Evolutionary conservation across 345 rosid species (phyloP).

Genomic region (Brassica nigra): DNA sequence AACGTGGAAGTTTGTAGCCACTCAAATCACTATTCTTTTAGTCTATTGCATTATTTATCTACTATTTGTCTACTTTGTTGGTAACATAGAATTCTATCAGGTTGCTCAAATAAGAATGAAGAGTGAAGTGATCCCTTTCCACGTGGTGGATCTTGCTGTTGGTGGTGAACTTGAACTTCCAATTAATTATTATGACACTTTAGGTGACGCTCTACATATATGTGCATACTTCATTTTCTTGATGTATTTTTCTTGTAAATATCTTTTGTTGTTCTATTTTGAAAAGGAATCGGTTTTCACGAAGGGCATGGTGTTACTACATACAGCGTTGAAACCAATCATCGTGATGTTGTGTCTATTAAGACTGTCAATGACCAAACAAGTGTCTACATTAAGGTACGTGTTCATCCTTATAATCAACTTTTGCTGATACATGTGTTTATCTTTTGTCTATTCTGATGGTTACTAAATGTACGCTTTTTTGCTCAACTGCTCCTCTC

Average conservation of each 20-base stretch:
- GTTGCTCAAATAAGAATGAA: constrained; percentile 82
- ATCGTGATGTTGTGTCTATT: constrained; percentile 64
- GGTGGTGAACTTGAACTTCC: constrained; percentile 79
- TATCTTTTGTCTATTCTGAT: constrained; percentile 6
- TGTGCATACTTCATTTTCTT: constrained; percentile 22
- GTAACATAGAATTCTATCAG: constrained; percentile 46
- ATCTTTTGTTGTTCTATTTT: constrained; percentile 29
- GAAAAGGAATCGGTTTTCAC: constrained; percentile 70
- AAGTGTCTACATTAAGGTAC: constrained; percentile 69
- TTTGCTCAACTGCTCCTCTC: constrained; percentile 8
- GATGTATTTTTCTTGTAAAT: constrained; percentile 13
- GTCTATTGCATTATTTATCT: constrained; percentile 13
- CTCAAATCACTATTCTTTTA: not conserved
- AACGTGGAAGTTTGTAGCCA: not conserved
- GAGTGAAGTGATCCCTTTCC: constrained; percentile 50
- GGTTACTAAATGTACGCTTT: constrained; percentile 18
- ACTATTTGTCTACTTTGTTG: not conserved
- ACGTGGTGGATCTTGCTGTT: constrained; percentile 63
- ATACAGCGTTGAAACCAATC: constrained; percentile 65
- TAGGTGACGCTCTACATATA: constrained; percentile 49
- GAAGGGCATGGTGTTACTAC: constrained; percentile 66
- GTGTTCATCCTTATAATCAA: constrained; percentile 28
- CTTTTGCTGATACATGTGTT: not conserved
- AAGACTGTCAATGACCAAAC: constrained; percentile 43
- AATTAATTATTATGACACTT: constrained; percentile 63